These are phyloP conservation scores for Hanseniaspora opuntiae DNA, from an alignment of 805 yeast genomes.

Conservation along the genomic window DNA sequence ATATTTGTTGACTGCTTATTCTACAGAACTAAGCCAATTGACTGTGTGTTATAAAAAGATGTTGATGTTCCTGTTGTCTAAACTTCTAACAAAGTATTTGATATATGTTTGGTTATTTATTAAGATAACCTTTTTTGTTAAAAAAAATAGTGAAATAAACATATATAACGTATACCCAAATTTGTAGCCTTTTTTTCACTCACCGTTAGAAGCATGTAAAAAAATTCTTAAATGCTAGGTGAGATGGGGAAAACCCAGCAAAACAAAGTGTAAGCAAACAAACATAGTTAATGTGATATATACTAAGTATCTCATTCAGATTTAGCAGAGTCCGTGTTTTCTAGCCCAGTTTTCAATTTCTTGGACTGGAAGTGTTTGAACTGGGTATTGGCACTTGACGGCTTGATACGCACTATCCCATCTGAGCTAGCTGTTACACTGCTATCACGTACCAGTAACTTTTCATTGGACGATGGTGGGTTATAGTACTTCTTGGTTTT, in stretches of 20 bases:
- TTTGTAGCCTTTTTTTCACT: too few species aligned
- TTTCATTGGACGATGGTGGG: conserved; percentile 18
- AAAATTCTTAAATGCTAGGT: too few species aligned
- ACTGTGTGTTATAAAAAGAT: too few species aligned
- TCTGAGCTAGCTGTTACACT: conserved; percentile 2
- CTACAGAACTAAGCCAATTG: too few species aligned
- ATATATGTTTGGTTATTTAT: too few species aligned
- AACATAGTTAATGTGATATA: neutral
- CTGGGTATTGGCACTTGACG: conserved; percentile 1
- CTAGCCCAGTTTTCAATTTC: neutral
- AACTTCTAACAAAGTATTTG: too few species aligned
- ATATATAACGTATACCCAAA: too few species aligned
- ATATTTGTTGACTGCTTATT: too few species aligned
- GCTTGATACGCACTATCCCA: neutral
- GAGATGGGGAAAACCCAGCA: neutral
- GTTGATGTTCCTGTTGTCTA: too few species aligned
- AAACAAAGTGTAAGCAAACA: neutral
- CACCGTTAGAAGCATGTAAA: too few species aligned
- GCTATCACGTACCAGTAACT: neutral
- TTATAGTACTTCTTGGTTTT: conserved; percentile 23
- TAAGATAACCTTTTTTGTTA: too few species aligned
- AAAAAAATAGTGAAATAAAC: too few species aligned
- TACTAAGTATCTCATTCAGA: neutral
- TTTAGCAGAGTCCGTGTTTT: neutral
- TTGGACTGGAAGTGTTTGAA: neutral